Percentiles rank a stretch among this genome's conserved stretches.
Evolutionary conservation across 2,329 filamentous ascomycete genomes (phyloP).

Genomic region (Xylariaceae sp.): DNA sequence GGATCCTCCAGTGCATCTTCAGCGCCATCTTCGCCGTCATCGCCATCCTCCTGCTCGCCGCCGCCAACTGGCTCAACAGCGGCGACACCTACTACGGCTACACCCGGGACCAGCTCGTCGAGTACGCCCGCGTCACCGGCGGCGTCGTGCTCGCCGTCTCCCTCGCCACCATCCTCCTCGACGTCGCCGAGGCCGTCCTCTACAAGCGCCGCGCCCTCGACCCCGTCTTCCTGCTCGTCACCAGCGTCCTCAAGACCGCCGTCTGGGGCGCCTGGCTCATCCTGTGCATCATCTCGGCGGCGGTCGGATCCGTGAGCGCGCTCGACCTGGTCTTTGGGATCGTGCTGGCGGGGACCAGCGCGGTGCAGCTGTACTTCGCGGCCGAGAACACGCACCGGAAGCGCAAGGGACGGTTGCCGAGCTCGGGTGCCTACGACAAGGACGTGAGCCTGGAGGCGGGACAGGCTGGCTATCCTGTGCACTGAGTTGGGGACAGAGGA

Average conservation of each 20-base stretch:
- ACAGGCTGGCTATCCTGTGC: background rate
- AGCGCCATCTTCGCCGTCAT: constrained; percentile 4
- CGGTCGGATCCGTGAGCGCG: background rate
- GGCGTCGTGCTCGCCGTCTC: constrained; percentile 9
- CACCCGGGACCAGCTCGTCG: constrained; percentile 2
- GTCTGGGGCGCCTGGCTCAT: constrained; percentile 12
- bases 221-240: constrained; percentile 11
- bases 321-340: constrained; percentile 7
- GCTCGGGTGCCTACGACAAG: constrained; percentile 2
- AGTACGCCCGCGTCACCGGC: constrained; percentile 5
- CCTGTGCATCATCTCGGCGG: constrained; percentile 6
- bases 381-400: constrained; percentile 9
- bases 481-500: background rate
- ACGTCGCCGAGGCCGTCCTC: constrained; percentile 10
- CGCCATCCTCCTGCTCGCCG: constrained; percentile 7
- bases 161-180: constrained; percentile 10
- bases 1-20: constrained; percentile 13
- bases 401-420: constrained; percentile 5
- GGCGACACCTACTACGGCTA: constrained; percentile 7
- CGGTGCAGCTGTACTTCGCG: constrained; percentile 10
- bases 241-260: constrained; percentile 9
- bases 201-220: constrained; percentile 6
- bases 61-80: background rate
- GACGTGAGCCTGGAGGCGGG: background rate
- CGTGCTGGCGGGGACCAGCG: constrained; percentile 6